These are phyloP conservation scores for Magnaporthales sp. DNA, from an alignment of 2,329 filamentous ascomycete species.

Conservation along the genomic window DNA sequence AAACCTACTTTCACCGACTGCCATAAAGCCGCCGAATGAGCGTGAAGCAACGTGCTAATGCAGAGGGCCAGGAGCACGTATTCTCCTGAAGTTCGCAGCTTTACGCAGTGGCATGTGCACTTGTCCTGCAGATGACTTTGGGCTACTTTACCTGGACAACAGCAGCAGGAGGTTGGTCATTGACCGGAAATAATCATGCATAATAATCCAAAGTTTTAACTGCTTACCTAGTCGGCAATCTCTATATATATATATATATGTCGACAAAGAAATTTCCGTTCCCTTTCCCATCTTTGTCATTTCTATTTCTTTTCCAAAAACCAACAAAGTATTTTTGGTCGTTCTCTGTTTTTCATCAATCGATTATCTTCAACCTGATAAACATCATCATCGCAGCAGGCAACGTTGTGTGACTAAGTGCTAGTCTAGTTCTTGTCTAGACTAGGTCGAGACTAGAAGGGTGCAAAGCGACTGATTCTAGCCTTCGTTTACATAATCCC, in stretches of 20 bases:
- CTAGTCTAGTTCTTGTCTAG: too few relatives aligned
- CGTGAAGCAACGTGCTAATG: background rate
- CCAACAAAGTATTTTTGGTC: background rate
- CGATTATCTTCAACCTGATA: background rate
- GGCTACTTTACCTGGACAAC: background rate
- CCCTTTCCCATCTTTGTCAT: background rate
- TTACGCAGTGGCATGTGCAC: background rate
- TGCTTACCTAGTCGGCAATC: background rate
- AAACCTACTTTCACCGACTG: background rate
- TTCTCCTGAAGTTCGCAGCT: background rate
- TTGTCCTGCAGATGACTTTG: background rate
- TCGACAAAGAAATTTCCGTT: background rate
- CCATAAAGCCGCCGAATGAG: background rate
- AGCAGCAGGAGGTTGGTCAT: background rate
- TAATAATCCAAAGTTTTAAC: too few relatives aligned
- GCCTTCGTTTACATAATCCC: background rate
- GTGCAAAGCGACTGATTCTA: background rate
- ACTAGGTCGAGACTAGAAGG: background rate
- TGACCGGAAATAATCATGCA: background rate
- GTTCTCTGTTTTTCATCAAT: background rate
- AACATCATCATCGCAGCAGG: background rate
- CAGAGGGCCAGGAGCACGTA: background rate
- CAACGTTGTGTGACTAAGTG: background rate
- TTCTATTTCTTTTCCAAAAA: background rate
- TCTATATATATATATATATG: too few relatives aligned